Percentiles rank a stretch among this genome's conserved stretches.
These are phyloP conservation scores for Aphanomyces astaci DNA, from an alignment of 352 stramenopile species.

Conservation along the genomic window DNA sequence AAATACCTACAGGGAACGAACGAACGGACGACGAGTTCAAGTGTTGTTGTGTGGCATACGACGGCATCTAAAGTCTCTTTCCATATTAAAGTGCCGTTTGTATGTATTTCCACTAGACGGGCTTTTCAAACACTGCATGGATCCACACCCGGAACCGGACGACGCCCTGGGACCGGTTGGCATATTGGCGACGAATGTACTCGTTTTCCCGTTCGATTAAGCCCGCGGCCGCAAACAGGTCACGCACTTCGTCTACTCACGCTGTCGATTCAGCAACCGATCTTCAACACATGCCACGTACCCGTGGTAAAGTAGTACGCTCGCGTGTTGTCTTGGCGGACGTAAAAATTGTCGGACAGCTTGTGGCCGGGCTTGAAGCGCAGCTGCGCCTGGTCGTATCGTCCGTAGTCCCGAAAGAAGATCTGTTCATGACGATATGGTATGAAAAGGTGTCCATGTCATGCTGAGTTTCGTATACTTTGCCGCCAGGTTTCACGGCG, in stretches of 20 bases:
- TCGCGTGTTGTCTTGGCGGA: constrained; percentile 91
- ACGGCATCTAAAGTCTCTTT: too few species aligned
- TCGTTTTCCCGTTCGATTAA: constrained; percentile 67
- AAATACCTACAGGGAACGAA: too few species aligned
- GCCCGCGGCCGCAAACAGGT: constrained; percentile 51
- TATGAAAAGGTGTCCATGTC: background rate
- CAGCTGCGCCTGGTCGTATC: constrained; percentile 93
- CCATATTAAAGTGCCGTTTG: too few species aligned
- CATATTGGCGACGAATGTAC: constrained; percentile 83
- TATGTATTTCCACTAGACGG: constrained; percentile 22
- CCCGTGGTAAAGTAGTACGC: constrained; percentile 92
- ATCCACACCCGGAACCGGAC: constrained; percentile 86
- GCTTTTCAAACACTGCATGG: constrained; percentile 79
- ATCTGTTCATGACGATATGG: background rate
- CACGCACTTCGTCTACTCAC: constrained; percentile 44
- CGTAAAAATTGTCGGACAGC: constrained; percentile 93
- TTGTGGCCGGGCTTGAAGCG: constrained; percentile 83
- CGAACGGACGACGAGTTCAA: too few species aligned
- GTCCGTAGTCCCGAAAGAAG: constrained; percentile 94
- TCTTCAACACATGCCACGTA: too few species aligned
- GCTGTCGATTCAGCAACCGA: too few species aligned
- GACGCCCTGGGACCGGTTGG: constrained; percentile 76
- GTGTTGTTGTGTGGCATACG: too few species aligned
- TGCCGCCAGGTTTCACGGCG: constrained; percentile 64
- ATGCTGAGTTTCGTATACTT: constrained; percentile 34